phyloP scores from a whole-genome alignment of 1,284 basidiomycete species.

The Ustilago nuda region DNA sequence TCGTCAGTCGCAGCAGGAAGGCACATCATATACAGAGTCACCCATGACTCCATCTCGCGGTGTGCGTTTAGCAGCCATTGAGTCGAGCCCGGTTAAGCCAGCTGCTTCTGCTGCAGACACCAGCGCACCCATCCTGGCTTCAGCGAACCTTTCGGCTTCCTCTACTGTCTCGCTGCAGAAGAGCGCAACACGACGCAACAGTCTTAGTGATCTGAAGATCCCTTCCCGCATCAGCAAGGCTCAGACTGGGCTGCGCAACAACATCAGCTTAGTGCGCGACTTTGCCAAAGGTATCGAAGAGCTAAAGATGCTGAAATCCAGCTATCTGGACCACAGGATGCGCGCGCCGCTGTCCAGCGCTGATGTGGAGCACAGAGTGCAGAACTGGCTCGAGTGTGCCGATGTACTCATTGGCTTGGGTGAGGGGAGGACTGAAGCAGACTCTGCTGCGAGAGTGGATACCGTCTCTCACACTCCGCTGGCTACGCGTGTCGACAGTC shows the following conservation, averaged over 20 bases:
- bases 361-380: constrained; percentile 15
- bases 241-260: constrained; percentile 49
- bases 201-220: constrained; percentile 58
- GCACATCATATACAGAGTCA: background rate
- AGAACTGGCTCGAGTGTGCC: constrained; percentile 59
- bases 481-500: constrained; percentile 16
- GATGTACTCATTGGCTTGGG: constrained; percentile 58
- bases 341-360: background rate
- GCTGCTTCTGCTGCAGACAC: constrained; percentile 3
- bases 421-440: constrained; percentile 49
- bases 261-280: constrained; percentile 54
- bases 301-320: constrained; percentile 47
- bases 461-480: constrained; percentile 47
- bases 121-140: constrained; percentile 6
- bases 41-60: background rate
- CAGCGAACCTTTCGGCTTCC: constrained; percentile 1
- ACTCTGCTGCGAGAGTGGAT: constrained; percentile 42
- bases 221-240: constrained; percentile 58
- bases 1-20: background rate
- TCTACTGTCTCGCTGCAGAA: constrained; percentile 9
- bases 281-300: constrained; percentile 61
- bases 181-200: constrained; percentile 41
- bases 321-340: constrained; percentile 36
- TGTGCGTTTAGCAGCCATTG: background rate
- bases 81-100: background rate